Evolutionary conservation across 2,329 filamentous ascomycete genomes (phyloP).

Genomic region (Colletotrichum sidae): DNA sequence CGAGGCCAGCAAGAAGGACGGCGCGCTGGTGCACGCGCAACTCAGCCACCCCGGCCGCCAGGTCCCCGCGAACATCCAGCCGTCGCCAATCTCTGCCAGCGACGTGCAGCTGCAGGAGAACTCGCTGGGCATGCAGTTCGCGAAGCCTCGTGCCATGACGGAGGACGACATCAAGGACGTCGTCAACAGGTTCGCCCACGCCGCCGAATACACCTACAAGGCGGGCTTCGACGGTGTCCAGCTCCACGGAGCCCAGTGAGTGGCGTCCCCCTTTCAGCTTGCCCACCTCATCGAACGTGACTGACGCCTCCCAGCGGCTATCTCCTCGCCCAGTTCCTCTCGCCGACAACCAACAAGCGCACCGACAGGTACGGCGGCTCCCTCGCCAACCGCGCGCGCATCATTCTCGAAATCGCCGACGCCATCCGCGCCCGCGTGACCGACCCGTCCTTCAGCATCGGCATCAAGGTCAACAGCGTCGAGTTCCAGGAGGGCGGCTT

Average conservation of each 20-base stretch:
- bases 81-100: slow-evolving; percentile 52
- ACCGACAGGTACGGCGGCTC: slow-evolving; percentile 60
- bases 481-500: slow-evolving; percentile 67
- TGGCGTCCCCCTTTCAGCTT: not conserved
- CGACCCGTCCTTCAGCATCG: slow-evolving; percentile 54
- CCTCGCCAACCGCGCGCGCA: slow-evolving; percentile 57
- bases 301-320: slow-evolving; percentile 48
- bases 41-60: slow-evolving; percentile 74
- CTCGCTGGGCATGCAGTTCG: slow-evolving; percentile 61
- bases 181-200: slow-evolving; percentile 66
- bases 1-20: slow-evolving; percentile 64
- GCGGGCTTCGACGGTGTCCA: slow-evolving; percentile 64
- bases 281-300: not conserved
- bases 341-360: slow-evolving; percentile 54
- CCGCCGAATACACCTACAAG: slow-evolving; percentile 67
- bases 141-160: slow-evolving; percentile 62
- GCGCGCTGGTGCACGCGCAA: slow-evolving; percentile 69
- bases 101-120: slow-evolving; percentile 52
- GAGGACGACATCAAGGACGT: slow-evolving; percentile 63
- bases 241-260: slow-evolving; percentile 58
- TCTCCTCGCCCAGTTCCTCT: slow-evolving; percentile 58
- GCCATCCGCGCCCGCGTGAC: slow-evolving; percentile 48
- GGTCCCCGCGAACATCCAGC: slow-evolving; percentile 46
- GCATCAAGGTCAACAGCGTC: slow-evolving; percentile 70
- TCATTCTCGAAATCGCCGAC: slow-evolving; percentile 59